Percentiles rank a stretch among this genome's conserved stretches.
Evolutionary conservation across 805 yeast species (phyloP).

Genomic region (Cyberlindnera misumaiensis): DNA sequence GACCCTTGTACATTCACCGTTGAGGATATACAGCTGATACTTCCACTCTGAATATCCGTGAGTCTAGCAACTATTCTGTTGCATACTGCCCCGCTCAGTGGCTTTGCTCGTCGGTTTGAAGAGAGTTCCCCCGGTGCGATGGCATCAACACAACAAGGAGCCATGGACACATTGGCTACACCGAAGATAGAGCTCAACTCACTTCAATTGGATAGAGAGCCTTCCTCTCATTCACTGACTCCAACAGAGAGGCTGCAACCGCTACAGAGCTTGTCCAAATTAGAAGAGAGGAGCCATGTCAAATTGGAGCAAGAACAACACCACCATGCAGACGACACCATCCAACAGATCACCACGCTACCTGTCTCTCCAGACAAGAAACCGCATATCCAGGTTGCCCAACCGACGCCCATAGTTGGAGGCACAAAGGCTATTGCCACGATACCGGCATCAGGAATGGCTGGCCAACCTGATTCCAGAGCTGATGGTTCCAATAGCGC

Average conservation of each 20-base stretch:
- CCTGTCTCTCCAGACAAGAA: slow-evolving; percentile 6
- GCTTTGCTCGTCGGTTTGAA: too few species aligned
- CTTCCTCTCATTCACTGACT: slow-evolving; percentile 6
- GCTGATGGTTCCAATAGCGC: slow-evolving; percentile 1
- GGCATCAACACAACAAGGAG: slow-evolving; percentile 9
- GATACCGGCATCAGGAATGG: slow-evolving; percentile 10
- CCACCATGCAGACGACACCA: slow-evolving; percentile 12
- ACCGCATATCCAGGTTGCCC: slow-evolving; percentile 1
- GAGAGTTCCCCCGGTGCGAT: too few species aligned
- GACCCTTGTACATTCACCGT: too few species aligned
- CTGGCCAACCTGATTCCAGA: slow-evolving; percentile 4
- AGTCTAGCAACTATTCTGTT: too few species aligned
- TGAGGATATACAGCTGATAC: too few species aligned
- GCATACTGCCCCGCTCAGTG: too few species aligned
- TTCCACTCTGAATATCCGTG: too few species aligned
- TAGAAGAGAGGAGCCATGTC: too few species aligned
- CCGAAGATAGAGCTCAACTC: slow-evolving; percentile 14
- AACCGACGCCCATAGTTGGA: slow-evolving; percentile 1
- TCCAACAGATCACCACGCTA: slow-evolving; percentile 6
- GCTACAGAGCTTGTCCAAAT: too few species aligned
- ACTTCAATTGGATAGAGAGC: slow-evolving; percentile 9
- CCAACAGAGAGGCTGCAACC: neutral
- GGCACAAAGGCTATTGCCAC: slow-evolving; percentile 12
- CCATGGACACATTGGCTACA: slow-evolving; percentile 13
- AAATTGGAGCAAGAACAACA: neutral